phyloP scores from a whole-genome alignment of 148 eudicot genomes.

The Diospyros kaki region DNA sequence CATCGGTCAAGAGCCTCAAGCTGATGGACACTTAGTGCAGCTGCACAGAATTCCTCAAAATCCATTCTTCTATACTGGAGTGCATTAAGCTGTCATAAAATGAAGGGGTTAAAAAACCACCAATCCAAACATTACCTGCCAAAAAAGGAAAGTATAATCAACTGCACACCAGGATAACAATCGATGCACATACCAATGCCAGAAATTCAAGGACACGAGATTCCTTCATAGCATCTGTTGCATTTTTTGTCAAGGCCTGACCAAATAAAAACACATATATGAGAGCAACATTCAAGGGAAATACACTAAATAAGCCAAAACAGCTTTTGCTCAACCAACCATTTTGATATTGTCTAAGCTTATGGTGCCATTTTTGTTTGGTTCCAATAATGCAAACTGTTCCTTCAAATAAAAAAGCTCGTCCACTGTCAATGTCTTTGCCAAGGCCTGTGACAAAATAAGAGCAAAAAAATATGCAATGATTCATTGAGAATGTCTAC shows the following conservation, averaged over 20 bases:
- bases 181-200: conserved; percentile 55
- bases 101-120: background rate
- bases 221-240: conserved; percentile 96
- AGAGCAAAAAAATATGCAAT: background rate
- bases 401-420: conserved; percentile 77
- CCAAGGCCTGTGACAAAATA: conserved; percentile 62
- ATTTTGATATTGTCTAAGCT: conserved; percentile 79
- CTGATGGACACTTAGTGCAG: conserved; percentile 81
- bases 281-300: background rate
- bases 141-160: background rate
- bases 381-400: conserved; percentile 76
- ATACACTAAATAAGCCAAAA: background rate
- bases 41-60: conserved; percentile 94
- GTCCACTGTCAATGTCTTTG: conserved; percentile 83
- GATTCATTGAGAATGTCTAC: background rate
- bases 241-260: conserved; percentile 81
- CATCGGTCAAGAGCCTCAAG: conserved; percentile 85
- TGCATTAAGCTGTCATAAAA: conserved; percentile 55
- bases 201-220: conserved; percentile 79
- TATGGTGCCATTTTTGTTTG: conserved; percentile 77
- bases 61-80: conserved; percentile 88
- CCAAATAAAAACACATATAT: conserved; percentile 14
- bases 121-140: background rate
- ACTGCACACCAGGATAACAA: background rate
- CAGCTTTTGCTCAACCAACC: conserved; percentile 36